phyloP scores from a whole-genome alignment of 306 rosid genomes.

The Vigna mungo region DNA sequence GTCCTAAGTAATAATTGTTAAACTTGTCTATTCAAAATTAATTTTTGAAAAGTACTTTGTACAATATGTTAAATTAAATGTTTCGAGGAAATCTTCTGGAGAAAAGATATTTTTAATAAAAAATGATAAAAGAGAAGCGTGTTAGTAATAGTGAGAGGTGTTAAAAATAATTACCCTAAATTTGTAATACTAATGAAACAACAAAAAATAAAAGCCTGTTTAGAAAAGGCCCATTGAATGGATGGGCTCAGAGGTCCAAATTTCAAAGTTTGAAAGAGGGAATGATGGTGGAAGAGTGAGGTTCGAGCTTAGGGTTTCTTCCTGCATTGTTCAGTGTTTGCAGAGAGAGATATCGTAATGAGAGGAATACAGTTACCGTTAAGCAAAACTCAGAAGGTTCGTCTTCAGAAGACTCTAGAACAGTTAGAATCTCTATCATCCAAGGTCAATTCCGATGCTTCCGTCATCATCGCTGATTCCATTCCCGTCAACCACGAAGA shows the following conservation, averaged over 20 bases:
- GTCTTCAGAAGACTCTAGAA: slow-evolving; percentile 75
- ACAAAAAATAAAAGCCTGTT: background rate
- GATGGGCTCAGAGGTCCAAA: background rate
- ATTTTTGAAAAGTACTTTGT: no score
- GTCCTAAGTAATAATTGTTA: no score
- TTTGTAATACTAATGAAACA: no score
- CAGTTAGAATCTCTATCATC: slow-evolving; percentile 67
- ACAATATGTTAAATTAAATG: no score
- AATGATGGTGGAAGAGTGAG: background rate
- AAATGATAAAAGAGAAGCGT: no score
- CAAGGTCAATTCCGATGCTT: slow-evolving; percentile 73
- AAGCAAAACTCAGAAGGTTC: slow-evolving; percentile 91
- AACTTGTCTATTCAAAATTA: no score
- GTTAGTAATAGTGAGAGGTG: no score
- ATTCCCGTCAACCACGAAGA: slow-evolving; percentile 85
- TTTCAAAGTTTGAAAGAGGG: background rate
- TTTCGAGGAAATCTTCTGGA: no score
- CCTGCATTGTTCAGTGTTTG: background rate
- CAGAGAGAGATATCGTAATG: slow-evolving; percentile 32
- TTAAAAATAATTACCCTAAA: no score
- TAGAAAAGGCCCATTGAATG: background rate
- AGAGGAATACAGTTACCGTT: slow-evolving; percentile 60
- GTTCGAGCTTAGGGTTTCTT: slow-evolving; percentile 6
- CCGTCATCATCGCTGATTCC: slow-evolving; percentile 84
- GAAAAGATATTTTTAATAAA: no score